Conservation (phyloP, 2,329 filamentous ascomycete species). For the Xylariaceae sp. region DNA sequence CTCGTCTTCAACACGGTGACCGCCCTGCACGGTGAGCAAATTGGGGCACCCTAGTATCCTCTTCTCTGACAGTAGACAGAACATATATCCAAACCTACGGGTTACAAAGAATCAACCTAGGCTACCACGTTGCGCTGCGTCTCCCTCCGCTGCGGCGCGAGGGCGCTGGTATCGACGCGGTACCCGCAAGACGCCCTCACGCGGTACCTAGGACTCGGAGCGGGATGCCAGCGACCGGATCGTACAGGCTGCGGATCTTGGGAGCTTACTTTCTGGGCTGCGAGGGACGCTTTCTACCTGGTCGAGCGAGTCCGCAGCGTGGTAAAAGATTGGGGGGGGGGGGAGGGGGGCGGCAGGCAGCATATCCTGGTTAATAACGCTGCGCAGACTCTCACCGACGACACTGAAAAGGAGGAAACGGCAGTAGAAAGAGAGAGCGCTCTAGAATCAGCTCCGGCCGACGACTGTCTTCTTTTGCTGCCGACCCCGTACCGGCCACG, state of each 20-base stretch:
- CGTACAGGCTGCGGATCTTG: slow-evolving; percentile 4
- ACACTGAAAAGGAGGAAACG: slow-evolving; percentile 3
- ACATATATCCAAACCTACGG: slow-evolving; percentile 6
- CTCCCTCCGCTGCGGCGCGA: slow-evolving; percentile 6
- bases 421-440: slow-evolving; percentile 2
- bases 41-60: not conserved
- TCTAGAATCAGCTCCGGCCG: slow-evolving; percentile 1
- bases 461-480: not conserved
- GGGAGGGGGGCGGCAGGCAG: slow-evolving; percentile 4
- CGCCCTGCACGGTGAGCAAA: slow-evolving; percentile 4
- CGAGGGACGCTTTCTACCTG: slow-evolving; percentile 6
- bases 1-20: slow-evolving; percentile 9
- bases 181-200: slow-evolving; percentile 6
- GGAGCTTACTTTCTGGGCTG: slow-evolving; percentile 5
- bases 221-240: too few species aligned
- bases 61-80: slow-evolving; percentile 2
- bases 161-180: slow-evolving; percentile 5
- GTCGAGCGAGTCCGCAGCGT: slow-evolving; percentile 2
- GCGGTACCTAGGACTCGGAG: too few species aligned
- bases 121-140: slow-evolving; percentile 3
- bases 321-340: slow-evolving; percentile 4
- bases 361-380: slow-evolving; percentile 9
- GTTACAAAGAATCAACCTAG: slow-evolving; percentile 6
- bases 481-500: slow-evolving; percentile 1
- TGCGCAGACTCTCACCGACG: slow-evolving; percentile 6